Conservation (phyloP, 257 asterid genomes). For the Parsonsia alboflavescens region DNA sequence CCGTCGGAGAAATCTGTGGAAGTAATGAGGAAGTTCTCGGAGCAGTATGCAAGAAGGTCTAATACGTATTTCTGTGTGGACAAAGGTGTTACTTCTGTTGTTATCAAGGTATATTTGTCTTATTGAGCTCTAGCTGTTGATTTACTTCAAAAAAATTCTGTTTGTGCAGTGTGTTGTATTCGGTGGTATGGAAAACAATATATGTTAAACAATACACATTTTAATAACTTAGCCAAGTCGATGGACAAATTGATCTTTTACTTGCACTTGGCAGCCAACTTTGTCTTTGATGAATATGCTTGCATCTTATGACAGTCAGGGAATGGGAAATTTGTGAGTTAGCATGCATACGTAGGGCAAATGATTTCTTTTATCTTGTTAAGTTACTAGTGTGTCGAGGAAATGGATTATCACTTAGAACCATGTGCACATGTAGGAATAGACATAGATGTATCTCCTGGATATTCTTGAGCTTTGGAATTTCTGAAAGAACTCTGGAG, state of each 20-base stretch:
- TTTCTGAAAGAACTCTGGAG: background rate
- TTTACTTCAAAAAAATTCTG: background rate
- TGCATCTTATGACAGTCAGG: background rate
- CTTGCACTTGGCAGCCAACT: background rate
- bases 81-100: conserved; percentile 88
- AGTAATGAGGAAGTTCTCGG: conserved; percentile 95
- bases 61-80: conserved; percentile 86
- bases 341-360: background rate
- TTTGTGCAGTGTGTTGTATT: background rate
- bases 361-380: background rate
- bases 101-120: conserved; percentile 54
- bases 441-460: background rate
- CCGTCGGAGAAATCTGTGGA: conserved; percentile 95
- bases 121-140: background rate
- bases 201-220: no score
- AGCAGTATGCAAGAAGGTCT: conserved; percentile 93
- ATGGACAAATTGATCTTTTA: no score
- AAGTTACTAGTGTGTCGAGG: background rate
- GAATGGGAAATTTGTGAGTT: background rate
- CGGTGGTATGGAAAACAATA: background rate
- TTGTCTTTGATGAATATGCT: background rate
- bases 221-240: no score
- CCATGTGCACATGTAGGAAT: background rate
- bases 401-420: background rate
- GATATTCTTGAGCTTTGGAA: background rate